Base-by-base conservation (phyloP, 495 filamentous ascomycete species). In the Neurospora sp. region DNA sequence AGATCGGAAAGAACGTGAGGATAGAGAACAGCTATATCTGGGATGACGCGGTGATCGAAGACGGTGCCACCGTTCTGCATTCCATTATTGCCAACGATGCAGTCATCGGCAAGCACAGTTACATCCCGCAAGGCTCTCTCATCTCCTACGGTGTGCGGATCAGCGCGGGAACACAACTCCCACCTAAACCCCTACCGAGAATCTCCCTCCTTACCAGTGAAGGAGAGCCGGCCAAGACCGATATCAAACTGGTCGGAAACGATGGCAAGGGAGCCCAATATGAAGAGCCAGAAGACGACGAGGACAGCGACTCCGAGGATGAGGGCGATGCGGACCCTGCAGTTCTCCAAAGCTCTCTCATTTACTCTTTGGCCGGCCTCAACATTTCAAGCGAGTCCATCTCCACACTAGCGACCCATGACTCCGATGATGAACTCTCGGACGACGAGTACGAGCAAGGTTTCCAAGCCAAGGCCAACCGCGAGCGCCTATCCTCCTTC, bases 1-100 rank as follows among this genome's bases (percentile, higher is more conserved):
- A 88, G 76, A 93, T 99, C 74, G 96, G 96, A 35, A 91, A 87
- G 73, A 91, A 95, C 75, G 94, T 95, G 37, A 87, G 81, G 49
- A 89, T 99, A 74, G 86, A 92, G 27, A 86, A 92, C 77, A 92
- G 94, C 12, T 95, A 96, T 78, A 90, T 99, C 75, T 99, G 96
- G 96, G 93, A 98, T 75, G 86, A 91, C 76, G 90, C 89, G 4
- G 85, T 87, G 4, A 89, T 99, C 76, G 90, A 87, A 1, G 93
- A 98, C 79, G 89, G 88, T 7, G 85, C 90, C 11, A 86, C 85
- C n/a, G 82, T 98, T 18, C 83, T 86, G 14, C 88, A 88, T 72
- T 91, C 94, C 9, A 90, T 99, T 39, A 83, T 98, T 72, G 96
- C 93, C 6, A 87, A 88, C 77, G 87, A 86, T 18, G 92, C 85